Conservation (phyloP, 306 rosid genomes). For the Clitoria ternatea region DNA sequence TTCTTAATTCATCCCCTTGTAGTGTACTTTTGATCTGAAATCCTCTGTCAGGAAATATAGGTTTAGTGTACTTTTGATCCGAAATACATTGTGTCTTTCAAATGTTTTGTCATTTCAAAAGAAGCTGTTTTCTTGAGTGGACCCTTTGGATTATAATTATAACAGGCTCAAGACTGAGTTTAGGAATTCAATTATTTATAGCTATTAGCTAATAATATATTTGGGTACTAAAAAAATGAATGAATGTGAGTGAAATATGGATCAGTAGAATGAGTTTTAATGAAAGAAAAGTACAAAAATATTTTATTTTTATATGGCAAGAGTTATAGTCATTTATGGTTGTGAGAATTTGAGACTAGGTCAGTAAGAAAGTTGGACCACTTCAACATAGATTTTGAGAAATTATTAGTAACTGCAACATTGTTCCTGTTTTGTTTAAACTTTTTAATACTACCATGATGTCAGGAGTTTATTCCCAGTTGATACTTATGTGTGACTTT, state of each 20-base stretch:
- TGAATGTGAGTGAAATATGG: not conserved
- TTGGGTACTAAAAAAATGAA: not conserved
- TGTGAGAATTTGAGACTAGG: not conserved
- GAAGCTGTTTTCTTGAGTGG: not conserved
- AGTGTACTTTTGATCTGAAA: not conserved
- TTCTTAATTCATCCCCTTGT: not conserved
- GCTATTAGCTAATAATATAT: not conserved
- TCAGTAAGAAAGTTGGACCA: not conserved
- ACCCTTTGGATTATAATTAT: not conserved
- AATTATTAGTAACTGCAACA: not conserved
- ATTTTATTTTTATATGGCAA: not conserved
- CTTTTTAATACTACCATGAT: not conserved
- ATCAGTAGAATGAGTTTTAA: not conserved
- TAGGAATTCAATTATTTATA: not conserved
- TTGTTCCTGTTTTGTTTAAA: not conserved
- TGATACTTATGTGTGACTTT: not conserved
- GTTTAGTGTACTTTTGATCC: not conserved
- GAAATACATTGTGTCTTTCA: not conserved
- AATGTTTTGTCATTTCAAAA: not conserved
- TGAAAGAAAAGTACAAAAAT: not conserved
- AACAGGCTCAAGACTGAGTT: not conserved
- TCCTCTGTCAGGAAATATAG: not conserved
- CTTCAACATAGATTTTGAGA: not conserved
- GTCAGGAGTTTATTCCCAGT: not conserved
- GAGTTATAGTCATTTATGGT: not conserved